phyloP scores from a whole-genome alignment of 164 flowering plant genomes.

The Houttuynia cordata region DNA sequence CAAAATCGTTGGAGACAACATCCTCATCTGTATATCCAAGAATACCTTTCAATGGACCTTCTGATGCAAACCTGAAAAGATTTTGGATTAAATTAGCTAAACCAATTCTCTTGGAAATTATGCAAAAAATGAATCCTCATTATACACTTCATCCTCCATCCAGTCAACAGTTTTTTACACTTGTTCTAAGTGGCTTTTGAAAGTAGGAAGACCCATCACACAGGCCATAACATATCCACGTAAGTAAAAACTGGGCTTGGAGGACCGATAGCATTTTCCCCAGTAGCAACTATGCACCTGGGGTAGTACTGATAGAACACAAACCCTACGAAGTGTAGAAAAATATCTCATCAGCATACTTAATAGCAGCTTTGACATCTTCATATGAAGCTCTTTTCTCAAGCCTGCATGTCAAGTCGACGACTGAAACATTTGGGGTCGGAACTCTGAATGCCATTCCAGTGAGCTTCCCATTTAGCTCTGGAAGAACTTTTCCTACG shows the following conservation, averaged over 20 bases:
- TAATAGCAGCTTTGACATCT: slow-evolving; percentile 88
- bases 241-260: no score
- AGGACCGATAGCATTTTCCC: no score
- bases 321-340: no score
- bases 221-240: no score
- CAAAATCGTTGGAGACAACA: slow-evolving; percentile 94
- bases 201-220: no score
- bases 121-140: no score
- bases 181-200: no score
- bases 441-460: slow-evolving; percentile 99
- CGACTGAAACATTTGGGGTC: slow-evolving; percentile 95
- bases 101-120: no score
- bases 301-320: no score
- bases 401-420: slow-evolving; percentile 91
- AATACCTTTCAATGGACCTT: slow-evolving; percentile 74
- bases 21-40: slow-evolving; percentile 98
- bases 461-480: slow-evolving; percentile 91
- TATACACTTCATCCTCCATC: no score
- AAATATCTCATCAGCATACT: slow-evolving; percentile 26
- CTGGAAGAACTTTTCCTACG: slow-evolving; percentile 96
- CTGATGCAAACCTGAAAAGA: slow-evolving; percentile 61
- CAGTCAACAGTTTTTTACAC: no score
- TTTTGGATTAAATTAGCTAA: not conserved
- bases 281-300: no score
- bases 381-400: slow-evolving; percentile 85